phyloP scores from a whole-genome alignment of 1,139 yeast genomes.

The Geotrichum klebahnii region DNA sequence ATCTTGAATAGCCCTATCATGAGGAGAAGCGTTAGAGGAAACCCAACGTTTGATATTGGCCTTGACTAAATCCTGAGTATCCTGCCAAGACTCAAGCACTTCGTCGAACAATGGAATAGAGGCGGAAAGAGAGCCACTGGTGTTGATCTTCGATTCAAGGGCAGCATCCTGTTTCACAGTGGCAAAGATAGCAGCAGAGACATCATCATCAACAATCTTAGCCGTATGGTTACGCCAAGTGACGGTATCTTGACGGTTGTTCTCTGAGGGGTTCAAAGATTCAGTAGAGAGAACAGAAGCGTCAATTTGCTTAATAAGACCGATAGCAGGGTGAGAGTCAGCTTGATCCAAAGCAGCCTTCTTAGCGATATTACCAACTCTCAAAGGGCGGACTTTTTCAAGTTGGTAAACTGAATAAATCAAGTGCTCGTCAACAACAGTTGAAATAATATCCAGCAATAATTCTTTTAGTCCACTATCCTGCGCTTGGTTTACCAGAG shows the following conservation, averaged over 20 bases:
- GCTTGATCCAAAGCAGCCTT: slow-evolving; percentile 24
- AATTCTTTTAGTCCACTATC: slow-evolving; percentile 40
- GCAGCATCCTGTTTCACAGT: slow-evolving; percentile 34
- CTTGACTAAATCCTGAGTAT: slow-evolving; percentile 50
- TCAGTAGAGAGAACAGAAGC: slow-evolving; percentile 28
- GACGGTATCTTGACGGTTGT: slow-evolving; percentile 40
- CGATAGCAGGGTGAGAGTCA: slow-evolving; percentile 22
- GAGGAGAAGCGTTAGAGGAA: slow-evolving; percentile 42
- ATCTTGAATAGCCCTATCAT: slow-evolving; percentile 56
- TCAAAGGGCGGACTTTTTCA: slow-evolving; percentile 31
- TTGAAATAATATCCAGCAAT: slow-evolving; percentile 54
- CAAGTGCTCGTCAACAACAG: slow-evolving; percentile 65
- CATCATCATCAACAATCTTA: slow-evolving; percentile 61
- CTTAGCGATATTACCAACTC: slow-evolving; percentile 36
- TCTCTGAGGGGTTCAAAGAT: slow-evolving; percentile 12
- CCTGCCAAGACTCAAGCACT: slow-evolving; percentile 53
- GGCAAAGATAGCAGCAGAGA: slow-evolving; percentile 53
- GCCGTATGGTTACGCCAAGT: slow-evolving; percentile 78
- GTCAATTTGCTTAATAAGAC: slow-evolving; percentile 24
- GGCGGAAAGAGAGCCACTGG: slow-evolving; percentile 35
- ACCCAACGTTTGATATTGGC: slow-evolving; percentile 47
- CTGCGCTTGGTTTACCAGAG: slow-evolving; percentile 19
- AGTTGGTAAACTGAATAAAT: slow-evolving; percentile 53
- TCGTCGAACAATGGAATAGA: slow-evolving; percentile 43
- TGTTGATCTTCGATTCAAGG: slow-evolving; percentile 24